These are phyloP conservation scores for Agapanthus africanus DNA, from an alignment of 106 monocot genomes.

Conservation along the genomic window DNA sequence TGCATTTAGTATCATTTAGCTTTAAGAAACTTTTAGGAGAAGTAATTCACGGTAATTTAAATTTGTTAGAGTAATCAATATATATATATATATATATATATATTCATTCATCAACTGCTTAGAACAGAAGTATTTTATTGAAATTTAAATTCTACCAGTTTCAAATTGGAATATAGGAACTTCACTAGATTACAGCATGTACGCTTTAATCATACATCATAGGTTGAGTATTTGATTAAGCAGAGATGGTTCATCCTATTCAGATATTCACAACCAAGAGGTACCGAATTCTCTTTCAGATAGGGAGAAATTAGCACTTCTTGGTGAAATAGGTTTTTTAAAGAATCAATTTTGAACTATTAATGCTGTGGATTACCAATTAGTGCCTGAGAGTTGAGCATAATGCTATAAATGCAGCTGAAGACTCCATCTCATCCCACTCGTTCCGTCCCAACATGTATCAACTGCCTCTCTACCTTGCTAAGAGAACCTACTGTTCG, in stretches of 20 bases:
- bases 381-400: background rate
- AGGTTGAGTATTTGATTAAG: no score
- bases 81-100: no score
- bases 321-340: no score
- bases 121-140: no score
- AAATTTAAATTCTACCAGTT: background rate
- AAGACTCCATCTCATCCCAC: conserved; percentile 75
- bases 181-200: background rate
- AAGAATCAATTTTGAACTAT: no score
- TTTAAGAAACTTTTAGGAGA: background rate
- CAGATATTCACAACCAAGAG: no score
- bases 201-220: background rate
- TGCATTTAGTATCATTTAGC: background rate
- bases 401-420: conserved; percentile 42
- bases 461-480: conserved; percentile 70
- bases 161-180: background rate
- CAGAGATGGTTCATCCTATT: no score
- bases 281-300: no score
- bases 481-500: conserved; percentile 59
- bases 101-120: background rate
- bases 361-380: background rate
- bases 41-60: background rate
- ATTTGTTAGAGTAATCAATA: background rate
- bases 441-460: conserved; percentile 51
- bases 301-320: no score